These are phyloP conservation scores for Metschnikowia kunwiensis DNA, from an alignment of 805 yeast genomes.

Conservation along the genomic window DNA sequence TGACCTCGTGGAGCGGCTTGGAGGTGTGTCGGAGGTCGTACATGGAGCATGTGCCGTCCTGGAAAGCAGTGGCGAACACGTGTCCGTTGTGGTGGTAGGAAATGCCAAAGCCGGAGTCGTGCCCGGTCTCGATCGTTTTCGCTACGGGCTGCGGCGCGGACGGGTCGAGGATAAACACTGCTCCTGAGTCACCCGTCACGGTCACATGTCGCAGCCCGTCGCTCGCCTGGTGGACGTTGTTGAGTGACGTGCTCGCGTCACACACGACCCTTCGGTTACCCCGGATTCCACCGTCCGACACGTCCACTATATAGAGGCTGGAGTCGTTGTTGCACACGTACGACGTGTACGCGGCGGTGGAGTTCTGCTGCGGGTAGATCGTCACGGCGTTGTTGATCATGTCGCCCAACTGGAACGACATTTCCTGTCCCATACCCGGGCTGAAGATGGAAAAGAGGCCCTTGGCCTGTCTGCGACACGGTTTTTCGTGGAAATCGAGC, in stretches of 20 bases:
- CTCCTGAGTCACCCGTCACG: conserved; percentile 76
- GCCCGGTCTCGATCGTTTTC: conserved; percentile 49
- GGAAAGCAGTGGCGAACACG: conserved; percentile 76
- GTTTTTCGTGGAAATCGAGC: conserved; percentile 1
- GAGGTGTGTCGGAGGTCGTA: conserved; percentile 68
- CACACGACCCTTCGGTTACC: conserved; percentile 43
- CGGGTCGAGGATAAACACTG: conserved; percentile 56
- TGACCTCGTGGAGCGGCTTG: conserved; percentile 50
- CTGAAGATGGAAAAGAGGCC: conserved; percentile 64
- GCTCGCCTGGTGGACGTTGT: conserved; percentile 69
- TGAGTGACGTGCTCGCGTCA: conserved; percentile 61
- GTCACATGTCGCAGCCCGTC: conserved; percentile 24
- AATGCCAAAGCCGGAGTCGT: conserved; percentile 82
- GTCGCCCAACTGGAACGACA: conserved; percentile 65
- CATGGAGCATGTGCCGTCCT: conserved; percentile 75
- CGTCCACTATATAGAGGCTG: conserved; percentile 60
- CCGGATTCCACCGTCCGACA: conserved; percentile 44
- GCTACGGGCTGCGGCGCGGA: conserved; percentile 27
- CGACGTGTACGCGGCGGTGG: conserved; percentile 46
- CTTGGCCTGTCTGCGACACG: conserved; percentile 39
- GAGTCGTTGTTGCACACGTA: conserved; percentile 84
- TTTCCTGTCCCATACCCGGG: conserved; percentile 44
- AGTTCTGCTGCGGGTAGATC: conserved; percentile 30
- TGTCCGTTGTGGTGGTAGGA: conserved; percentile 73
- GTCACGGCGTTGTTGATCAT: conserved; percentile 80